Percentiles rank a stretch among this genome's conserved stretches.
phyloP scores from a whole-genome alignment of 2,329 filamentous ascomycete genomes.

The Venturia carpophila region DNA sequence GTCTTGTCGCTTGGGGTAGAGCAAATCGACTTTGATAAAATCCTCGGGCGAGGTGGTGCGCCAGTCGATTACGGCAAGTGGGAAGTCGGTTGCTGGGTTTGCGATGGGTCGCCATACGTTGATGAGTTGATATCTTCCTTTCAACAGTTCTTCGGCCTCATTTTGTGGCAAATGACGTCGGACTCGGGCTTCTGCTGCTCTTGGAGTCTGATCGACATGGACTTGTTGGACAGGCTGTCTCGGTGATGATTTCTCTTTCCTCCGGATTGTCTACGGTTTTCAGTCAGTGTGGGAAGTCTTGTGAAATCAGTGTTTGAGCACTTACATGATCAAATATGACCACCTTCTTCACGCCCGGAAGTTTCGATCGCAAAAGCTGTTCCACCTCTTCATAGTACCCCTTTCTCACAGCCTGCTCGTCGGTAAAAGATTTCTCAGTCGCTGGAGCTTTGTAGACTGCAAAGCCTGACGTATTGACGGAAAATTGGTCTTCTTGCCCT shows the following conservation, averaged over 20 bases:
- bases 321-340: slow-evolving; percentile 58
- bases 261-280: slow-evolving; percentile 48
- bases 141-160: slow-evolving; percentile 50
- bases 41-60: slow-evolving; percentile 49
- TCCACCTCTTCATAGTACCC: slow-evolving; percentile 58
- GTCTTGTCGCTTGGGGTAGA: slow-evolving; percentile 47
- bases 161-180: slow-evolving; percentile 49
- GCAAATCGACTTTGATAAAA: slow-evolving; percentile 52
- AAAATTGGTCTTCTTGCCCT: slow-evolving; percentile 43
- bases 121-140: slow-evolving; percentile 56
- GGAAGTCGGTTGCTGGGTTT: slow-evolving; percentile 55
- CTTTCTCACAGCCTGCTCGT: slow-evolving; percentile 47
- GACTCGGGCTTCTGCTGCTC: slow-evolving; percentile 53
- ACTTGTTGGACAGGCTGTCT: slow-evolving; percentile 61
- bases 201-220: slow-evolving; percentile 64
- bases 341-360: slow-evolving; percentile 52
- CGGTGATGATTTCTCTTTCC: slow-evolving; percentile 45
- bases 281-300: neutral
- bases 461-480: slow-evolving; percentile 53
- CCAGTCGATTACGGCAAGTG: slow-evolving; percentile 62
- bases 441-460: slow-evolving; percentile 47
- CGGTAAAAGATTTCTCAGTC: slow-evolving; percentile 46
- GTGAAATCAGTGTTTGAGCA: neutral
- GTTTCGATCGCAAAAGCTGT: slow-evolving; percentile 45
- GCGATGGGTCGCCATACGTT: slow-evolving; percentile 65